A percentile compares a stretch with the other conserved stretches of the same genome.
phyloP scores from a whole-genome alignment of 108 stramenopile genomes.

The Aurantiochytrium sp. region DNA sequence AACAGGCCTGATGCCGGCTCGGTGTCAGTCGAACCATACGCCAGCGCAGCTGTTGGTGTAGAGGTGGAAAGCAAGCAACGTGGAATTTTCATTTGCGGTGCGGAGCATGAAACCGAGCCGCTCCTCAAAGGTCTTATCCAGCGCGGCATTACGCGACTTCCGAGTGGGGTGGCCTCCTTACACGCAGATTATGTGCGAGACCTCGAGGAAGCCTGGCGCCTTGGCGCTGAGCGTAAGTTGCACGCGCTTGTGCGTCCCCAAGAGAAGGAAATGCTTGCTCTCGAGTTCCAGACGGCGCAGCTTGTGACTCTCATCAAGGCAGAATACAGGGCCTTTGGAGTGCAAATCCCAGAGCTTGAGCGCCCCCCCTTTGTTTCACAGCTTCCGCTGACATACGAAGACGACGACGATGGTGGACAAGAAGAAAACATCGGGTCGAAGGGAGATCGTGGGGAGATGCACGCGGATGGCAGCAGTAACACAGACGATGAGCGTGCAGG shows the following conservation, averaged over 20 bases:
- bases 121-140: background rate
- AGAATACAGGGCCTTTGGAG: background rate
- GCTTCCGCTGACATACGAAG: background rate
- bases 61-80: background rate
- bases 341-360: background rate
- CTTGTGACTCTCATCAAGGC: background rate
- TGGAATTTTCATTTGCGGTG: background rate
- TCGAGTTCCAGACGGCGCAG: background rate
- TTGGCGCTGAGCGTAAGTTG: background rate
- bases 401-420: background rate
- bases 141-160: background rate
- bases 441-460: too few species aligned
- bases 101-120: background rate
- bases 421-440: too few species aligned
- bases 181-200: background rate
- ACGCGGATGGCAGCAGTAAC: too few species aligned
- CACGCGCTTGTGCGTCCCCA: background rate
- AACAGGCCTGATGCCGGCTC: background rate
- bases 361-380: background rate
- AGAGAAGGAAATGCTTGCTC: background rate
- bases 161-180: background rate
- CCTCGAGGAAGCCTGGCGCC: background rate
- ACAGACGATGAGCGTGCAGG: background rate
- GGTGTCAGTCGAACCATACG: background rate
- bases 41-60: background rate